Base-by-base conservation (phyloP, 2,329 filamentous ascomycete genomes). In the Paraphoma chrysanthemicola region DNA sequence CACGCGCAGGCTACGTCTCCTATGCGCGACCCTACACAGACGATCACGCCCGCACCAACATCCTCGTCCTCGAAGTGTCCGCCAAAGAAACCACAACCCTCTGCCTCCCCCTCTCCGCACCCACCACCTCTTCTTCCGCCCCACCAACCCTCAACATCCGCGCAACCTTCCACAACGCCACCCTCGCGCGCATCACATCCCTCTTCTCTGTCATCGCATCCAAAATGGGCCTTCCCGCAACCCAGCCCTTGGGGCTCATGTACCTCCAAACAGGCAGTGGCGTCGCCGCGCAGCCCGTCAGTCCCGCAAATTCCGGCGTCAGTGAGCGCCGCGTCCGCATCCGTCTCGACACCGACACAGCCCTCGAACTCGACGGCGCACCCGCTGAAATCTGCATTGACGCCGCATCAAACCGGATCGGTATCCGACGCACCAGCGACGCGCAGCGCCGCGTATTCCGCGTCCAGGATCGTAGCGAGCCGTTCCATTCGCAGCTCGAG, bases 21-120 rank as follows among this genome's bases (percentile, higher is more conserved):
- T 98, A 98, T 68, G 87, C 91, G 12, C 87, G 94, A 6, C 94
- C 94, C 0, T 96, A 89, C 68, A 88, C 92, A n/a, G 93, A 97
- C 73, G 87, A 91, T 51, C 82, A 82, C 18, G 78, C 89, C 0
- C 83, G 86, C 56, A 90, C 93, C 72, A 67, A 70, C 45, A 62
- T 67, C 11, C 83, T 97, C 18, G 83, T 98, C 28, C 79, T 97
- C 2, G 92, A 98, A 74, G 90, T 96, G 48, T 70, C 69, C 1
- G 43, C 57, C 18, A 16, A 51, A 0, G 75, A 77, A 56, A 87
- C 88, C 16, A 72, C 73, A 0, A 71, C 63, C 1, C 56, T 78
- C 2, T 64, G 73, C 46, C 55, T 76, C 11, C 66, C 69, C 3
- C 18, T 51, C 4, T 57, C 56, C 9, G 45, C 58, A 6, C 62